A percentile compares a stretch with the other conserved stretches of the same genome.
These are phyloP conservation scores for Phalaenopsis aphrodite DNA, from an alignment of 106 monocot genomes.

Conservation along the genomic window DNA sequence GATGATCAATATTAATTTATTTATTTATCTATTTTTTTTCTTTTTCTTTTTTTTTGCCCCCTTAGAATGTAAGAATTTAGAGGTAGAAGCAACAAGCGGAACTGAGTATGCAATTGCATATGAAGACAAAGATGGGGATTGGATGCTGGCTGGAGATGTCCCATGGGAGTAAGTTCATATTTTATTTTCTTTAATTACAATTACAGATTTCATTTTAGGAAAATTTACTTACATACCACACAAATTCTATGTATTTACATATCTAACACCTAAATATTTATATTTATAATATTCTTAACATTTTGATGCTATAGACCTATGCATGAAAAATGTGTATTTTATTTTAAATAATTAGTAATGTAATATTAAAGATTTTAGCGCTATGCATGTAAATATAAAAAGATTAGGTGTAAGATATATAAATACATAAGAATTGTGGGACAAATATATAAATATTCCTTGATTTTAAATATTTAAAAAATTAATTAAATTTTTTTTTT, in stretches of 20 bases:
- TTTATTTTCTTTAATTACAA: not conserved
- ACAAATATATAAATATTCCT: no score
- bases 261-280: no score
- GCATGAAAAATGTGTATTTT: no score
- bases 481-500: not conserved
- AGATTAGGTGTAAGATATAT: no score
- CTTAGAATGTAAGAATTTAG: not conserved
- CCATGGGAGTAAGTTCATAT: constrained; percentile 65
- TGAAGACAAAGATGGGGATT: constrained; percentile 89
- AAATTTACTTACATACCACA: no score
- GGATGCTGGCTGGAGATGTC: constrained; percentile 85
- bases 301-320: no score
- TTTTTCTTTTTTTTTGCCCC: not conserved
- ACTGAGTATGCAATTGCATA: constrained; percentile 44
- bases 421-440: no score
- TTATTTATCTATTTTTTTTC: not conserved
- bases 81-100: constrained; percentile 10
- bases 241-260: no score
- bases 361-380: no score
- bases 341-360: no score
- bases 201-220: not conserved
- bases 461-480: not conserved
- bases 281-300: no score
- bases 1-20: not conserved
- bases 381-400: no score